Evolutionary conservation across 495 filamentous ascomycete species (phyloP).

Genomic region (Penicillium egyptiacum): DNA sequence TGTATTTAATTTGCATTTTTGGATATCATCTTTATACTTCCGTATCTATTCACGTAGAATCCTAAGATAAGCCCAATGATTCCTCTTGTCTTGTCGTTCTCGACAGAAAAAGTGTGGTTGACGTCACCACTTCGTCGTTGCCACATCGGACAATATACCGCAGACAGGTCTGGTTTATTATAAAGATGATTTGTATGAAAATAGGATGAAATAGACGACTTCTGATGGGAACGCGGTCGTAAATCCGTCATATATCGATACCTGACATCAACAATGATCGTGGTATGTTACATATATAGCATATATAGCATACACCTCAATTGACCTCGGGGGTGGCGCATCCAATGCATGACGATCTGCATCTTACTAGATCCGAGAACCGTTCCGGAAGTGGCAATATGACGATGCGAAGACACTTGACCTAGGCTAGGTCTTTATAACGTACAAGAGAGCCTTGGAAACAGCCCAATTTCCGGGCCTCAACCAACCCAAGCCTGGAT

Average conservation of each 20-base stretch:
- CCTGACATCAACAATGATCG: background rate
- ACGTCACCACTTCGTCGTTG: conserved; percentile 22
- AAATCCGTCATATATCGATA: background rate
- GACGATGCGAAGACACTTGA: conserved; percentile 10
- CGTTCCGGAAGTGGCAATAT: conserved; percentile 17
- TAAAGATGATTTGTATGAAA: background rate
- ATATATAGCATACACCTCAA: no score
- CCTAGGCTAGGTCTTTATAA: background rate
- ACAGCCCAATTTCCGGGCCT: background rate
- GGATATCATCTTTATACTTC: background rate
- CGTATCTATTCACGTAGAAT: background rate
- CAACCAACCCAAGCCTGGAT: background rate
- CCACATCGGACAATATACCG: background rate
- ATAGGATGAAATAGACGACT: background rate
- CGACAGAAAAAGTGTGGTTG: conserved; percentile 8
- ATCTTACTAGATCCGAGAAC: conserved; percentile 3
- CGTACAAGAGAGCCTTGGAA: background rate
- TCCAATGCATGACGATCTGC: conserved; percentile 13
- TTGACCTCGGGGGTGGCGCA: background rate
- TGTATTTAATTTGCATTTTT: background rate
- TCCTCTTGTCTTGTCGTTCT: no score
- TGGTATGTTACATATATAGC: background rate
- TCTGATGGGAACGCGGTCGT: no score
- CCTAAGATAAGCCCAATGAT: no score
- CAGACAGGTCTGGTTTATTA: background rate